These are phyloP conservation scores for Ochromonas danica DNA, from an alignment of 108 stramenopile species.

Conservation along the genomic window DNA sequence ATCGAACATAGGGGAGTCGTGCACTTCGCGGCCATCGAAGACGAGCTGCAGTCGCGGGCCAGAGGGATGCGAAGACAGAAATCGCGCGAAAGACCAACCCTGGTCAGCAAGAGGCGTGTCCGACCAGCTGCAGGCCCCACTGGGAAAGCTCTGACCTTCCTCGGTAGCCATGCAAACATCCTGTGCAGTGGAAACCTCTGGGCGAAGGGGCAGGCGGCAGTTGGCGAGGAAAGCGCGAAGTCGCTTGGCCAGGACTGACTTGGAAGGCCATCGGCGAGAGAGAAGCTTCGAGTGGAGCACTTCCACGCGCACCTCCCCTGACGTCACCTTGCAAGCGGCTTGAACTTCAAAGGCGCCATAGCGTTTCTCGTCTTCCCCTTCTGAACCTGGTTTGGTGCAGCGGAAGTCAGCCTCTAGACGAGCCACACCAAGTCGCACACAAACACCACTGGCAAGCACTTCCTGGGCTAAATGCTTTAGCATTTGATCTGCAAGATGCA, in stretches of 20 bases:
- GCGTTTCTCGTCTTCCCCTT: background rate
- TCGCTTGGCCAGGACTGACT: conserved; percentile 24
- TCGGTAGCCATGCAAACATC: background rate
- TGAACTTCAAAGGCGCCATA: conserved; percentile 30
- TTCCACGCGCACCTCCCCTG: background rate
- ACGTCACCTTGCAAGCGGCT: background rate
- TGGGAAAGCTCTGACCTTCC: background rate
- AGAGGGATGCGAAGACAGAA: background rate
- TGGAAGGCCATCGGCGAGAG: conserved; percentile 26
- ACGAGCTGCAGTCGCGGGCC: too few species aligned
- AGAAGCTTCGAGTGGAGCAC: conserved; percentile 25
- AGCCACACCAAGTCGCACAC: conserved; percentile 3
- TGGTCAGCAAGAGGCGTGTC: background rate
- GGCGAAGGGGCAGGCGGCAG: background rate
- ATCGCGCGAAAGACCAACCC: background rate
- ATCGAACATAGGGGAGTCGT: too few species aligned
- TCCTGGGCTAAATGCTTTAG: background rate
- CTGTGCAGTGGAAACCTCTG: background rate
- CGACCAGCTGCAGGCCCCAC: background rate
- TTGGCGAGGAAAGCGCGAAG: conserved; percentile 10
- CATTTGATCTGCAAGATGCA: background rate
- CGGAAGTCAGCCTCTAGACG: conserved; percentile 2
- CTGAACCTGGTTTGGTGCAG: background rate
- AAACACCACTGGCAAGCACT: background rate
- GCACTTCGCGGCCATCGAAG: too few species aligned